phyloP scores from a whole-genome alignment of 768 basidiomycete species.

The Saitozyma podzolica region DNA sequence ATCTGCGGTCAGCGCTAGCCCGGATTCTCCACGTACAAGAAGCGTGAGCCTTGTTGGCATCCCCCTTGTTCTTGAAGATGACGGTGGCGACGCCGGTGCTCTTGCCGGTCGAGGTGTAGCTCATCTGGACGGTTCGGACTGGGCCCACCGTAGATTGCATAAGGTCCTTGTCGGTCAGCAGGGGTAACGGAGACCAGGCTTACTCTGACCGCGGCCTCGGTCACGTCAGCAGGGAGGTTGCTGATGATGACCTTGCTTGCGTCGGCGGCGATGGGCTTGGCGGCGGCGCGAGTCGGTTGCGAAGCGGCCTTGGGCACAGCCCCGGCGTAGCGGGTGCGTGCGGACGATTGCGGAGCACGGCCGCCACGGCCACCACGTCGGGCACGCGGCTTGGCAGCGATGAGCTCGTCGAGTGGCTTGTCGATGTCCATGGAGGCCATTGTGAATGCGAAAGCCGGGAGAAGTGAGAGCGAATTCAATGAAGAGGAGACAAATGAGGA shows the following conservation, averaged over 20 bases:
- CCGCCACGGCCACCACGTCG: conserved; percentile 27
- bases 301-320: conserved; percentile 50
- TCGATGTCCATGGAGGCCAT: conserved; percentile 47
- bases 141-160: conserved; percentile 88
- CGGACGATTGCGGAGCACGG: conserved; percentile 45
- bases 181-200: neutral
- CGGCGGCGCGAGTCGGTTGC: conserved; percentile 9
- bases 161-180: conserved; percentile 67
- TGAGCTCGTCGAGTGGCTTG: conserved; percentile 52
- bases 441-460: neutral
- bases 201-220: conserved; percentile 90
- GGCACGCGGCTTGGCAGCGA: conserved; percentile 38
- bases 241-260: conserved; percentile 94
- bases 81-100: conserved; percentile 90
- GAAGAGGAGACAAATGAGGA: neutral
- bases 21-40: conserved; percentile 57
- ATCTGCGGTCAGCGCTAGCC: conserved; percentile 54
- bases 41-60: conserved; percentile 86
- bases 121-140: conserved; percentile 76
- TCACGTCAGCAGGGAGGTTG: conserved; percentile 89
- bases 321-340: conserved; percentile 50
- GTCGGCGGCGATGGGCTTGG: conserved; percentile 36
- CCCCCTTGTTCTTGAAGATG: conserved; percentile 79
- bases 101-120: conserved; percentile 79
- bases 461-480: neutral